Evolutionary conservation across 305 asterid species (phyloP), one percentile per base, ranked within the genome.

Genomic region (Caryopteris hybrid): DNA sequence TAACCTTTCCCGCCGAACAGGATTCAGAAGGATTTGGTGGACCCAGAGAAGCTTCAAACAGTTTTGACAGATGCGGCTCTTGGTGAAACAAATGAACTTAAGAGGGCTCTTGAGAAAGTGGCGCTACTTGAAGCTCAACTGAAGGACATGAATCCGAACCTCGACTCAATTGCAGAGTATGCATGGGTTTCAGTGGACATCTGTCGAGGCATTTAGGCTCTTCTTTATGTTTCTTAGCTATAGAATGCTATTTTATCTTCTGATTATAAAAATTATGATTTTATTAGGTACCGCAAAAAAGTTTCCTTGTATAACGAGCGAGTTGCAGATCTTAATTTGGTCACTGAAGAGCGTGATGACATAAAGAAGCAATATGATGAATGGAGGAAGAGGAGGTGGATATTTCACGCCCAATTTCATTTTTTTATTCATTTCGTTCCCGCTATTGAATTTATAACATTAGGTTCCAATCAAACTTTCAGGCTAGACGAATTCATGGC

Each of bases 401-500:
- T 46, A 18, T 61, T 69, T 69, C 33, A 31, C 34, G 36, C 54
- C 55, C 25, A 54, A 3, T 63, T 59, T 65, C 38, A 31, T 20
- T 43, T 12, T 11, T 52, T 29, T 64, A 14, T 39, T 67, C 47
- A n/a, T 13, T 58, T 46, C 70, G 13, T 50, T 38, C 33, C 41
- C 64, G 55, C 20, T 27, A 47, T 20, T 68, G 22, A 22, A 67
- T 22, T 46, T 17, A n/a, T 68, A 33, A 62, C 23, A 52, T 31
- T 52, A 21, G 45, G 8, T 17, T 31, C 27, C 69, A 42, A 64
- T 64, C 64, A 59, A 70, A 10, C 51, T 67, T 76, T 80, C 91
- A 92, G 97, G 91, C 78, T 88, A 62, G 97, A 90, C 60, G 99
- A 93, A 79, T 93, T 93, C 78, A 85, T 93, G 97, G 94, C 87